Conservation (phyloP, 495 filamentous ascomycete species). For the Neurospora tetrasperma region DNA sequence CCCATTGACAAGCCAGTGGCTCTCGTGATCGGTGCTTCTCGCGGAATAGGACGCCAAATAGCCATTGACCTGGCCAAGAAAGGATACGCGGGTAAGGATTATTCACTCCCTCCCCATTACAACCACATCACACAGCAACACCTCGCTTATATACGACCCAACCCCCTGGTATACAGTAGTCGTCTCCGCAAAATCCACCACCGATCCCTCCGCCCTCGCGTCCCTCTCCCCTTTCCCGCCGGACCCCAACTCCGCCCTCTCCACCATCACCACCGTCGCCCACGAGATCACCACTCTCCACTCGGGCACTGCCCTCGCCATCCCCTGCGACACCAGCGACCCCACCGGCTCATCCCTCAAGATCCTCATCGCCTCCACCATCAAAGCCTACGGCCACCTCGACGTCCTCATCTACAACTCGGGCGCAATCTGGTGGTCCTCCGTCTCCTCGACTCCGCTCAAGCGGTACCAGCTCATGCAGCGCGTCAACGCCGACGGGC, state of each 20-base stretch:
- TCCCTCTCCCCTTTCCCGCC: conserved; percentile 57
- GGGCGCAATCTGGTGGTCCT: conserved; percentile 80
- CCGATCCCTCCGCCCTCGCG: conserved; percentile 52
- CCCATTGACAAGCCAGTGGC: conserved; percentile 38
- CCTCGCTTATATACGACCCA: background rate
- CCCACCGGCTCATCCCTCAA: conserved; percentile 44
- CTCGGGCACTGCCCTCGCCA: conserved; percentile 53
- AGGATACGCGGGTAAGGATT: conserved; percentile 53
- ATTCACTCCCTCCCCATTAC: background rate
- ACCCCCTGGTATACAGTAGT: conserved; percentile 45
- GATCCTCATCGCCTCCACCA: conserved; percentile 47
- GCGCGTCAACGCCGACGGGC: conserved; percentile 65
- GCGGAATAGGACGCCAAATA: conserved; percentile 72
- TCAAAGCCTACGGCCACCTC: conserved; percentile 52
- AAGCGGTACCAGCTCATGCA: conserved; percentile 80
- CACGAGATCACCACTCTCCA: conserved; percentile 58
- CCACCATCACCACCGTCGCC: conserved; percentile 76
- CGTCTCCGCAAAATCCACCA: conserved; percentile 70
- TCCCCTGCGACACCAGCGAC: conserved; percentile 62
- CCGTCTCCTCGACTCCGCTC: conserved; percentile 61
- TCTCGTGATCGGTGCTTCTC: conserved; percentile 61
- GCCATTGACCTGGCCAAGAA: conserved; percentile 63
- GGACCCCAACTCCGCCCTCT: conserved; percentile 66
- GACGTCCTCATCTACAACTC: conserved; percentile 76
- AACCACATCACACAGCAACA: no score